Base-by-base conservation (phyloP, 2,329 filamentous ascomycete genomes). In the Aaosphaeria arxii region DNA sequence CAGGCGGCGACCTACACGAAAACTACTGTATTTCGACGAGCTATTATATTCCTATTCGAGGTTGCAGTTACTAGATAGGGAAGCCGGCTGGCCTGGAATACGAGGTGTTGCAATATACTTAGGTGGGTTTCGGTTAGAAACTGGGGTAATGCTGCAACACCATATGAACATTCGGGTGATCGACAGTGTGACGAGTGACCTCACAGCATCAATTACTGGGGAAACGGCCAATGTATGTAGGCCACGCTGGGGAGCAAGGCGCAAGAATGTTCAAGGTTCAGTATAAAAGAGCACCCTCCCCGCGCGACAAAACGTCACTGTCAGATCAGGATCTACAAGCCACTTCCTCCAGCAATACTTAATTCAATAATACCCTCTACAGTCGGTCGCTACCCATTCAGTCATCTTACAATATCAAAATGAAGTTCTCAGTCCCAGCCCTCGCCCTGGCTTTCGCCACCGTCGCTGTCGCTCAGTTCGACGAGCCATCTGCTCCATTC, bases 401-500 rank as follows among this genome's bases (percentile, higher is more conserved):
- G 3, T 4, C 45, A 44, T 41, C 33, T 36, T 36, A 48, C 35
- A 43, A 6, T 40, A 47, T 41, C 44, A 51, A 46, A 29, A 56
- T 54, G 64, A 66, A 64, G 47, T 43, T 47, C 35, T 24, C 50
- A 11, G 43, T 57, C 5, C 32, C 54, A n/a, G 43, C 47, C 4
- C 32, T 61, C 45, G 30, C 54, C 44, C 42, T 65, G 33, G 50
- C 57, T 36, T 52, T 69, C 30, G 55, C 61, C n/a, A 54, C 54
- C 28, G 42, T 43, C 7, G 54, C 55, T n/a, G 48, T 45, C 17
- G 66, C 70, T 7, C 68, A 72, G 52, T 66, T 64, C 57, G 58
- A 58, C 50, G 68, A 69, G 47, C 64, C 71, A 45, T 74, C 75
- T 7, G 62, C 62, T 24, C 73, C 75, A 11, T 79, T 79, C 66